Conservation (phyloP, 73 alveolate genomes). For the Paramecium pentaurelia region DNA sequence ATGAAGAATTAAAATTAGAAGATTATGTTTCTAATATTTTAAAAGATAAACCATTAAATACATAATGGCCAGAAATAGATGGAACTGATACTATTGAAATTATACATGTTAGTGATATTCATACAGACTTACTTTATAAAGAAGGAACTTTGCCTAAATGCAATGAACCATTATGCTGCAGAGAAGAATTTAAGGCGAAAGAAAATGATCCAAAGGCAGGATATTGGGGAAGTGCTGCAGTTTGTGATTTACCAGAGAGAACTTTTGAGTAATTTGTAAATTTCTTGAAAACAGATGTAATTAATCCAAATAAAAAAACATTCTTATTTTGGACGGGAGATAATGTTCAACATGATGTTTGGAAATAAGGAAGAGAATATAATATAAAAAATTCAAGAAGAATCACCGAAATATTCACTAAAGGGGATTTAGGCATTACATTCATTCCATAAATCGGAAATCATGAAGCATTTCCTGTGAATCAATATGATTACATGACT, state of each 20-base stretch:
- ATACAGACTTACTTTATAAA: constrained; percentile 72
- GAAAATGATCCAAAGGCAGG: constrained; percentile 65
- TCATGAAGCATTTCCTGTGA: constrained; percentile 59
- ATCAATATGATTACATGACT: constrained; percentile 48
- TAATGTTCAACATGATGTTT: constrained; percentile 72
- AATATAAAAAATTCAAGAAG: constrained; percentile 34
- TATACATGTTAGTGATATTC: constrained; percentile 80
- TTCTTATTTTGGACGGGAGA: constrained; percentile 83
- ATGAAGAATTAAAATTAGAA: constrained; percentile 30
- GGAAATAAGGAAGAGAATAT: constrained; percentile 74
- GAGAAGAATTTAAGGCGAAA: constrained; percentile 64
- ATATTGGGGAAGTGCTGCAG: constrained; percentile 72
- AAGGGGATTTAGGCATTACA: not conserved
- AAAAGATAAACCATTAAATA: constrained; percentile 29
- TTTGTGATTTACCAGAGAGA: constrained; percentile 79
- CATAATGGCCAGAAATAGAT: constrained; percentile 26
- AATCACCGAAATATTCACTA: constrained; percentile 14
- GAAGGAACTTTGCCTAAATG: constrained; percentile 74
- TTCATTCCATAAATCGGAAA: constrained; percentile 58
- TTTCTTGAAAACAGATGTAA: constrained; percentile 67
- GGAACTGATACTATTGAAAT: constrained; percentile 64
- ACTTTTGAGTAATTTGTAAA: constrained; percentile 65
- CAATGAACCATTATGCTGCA: constrained; percentile 72
- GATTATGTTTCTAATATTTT: constrained; percentile 9
- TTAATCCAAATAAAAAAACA: constrained; percentile 62